Evolutionary conservation across 2,329 filamentous ascomycete species (phyloP).

Genomic region (Cercospora sp.): DNA sequence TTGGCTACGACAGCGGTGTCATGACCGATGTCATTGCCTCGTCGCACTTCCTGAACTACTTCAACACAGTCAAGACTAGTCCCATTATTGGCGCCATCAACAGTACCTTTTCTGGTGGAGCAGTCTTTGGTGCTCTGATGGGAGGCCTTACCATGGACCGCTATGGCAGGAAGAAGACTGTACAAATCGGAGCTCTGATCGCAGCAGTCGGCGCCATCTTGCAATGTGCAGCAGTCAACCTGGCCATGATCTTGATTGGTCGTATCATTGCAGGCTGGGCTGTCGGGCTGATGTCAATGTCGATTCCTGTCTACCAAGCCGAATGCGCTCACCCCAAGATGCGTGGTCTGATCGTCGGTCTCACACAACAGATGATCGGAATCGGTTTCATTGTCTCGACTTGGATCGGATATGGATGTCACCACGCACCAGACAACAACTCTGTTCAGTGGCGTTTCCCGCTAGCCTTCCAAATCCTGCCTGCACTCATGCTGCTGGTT

Average conservation of each 20-base stretch:
- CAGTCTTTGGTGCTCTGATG: constrained; percentile 57
- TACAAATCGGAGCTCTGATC: constrained; percentile 61
- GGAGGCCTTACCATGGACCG: constrained; percentile 61
- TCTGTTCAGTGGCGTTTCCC: constrained; percentile 45
- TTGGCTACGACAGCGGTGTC: constrained; percentile 48
- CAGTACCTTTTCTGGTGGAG: constrained; percentile 63
- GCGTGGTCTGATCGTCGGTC: constrained; percentile 59
- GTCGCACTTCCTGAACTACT: constrained; percentile 58
- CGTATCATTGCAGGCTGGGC: constrained; percentile 62
- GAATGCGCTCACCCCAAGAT: constrained; percentile 61
- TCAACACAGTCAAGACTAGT: constrained; percentile 54
- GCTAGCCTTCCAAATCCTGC: constrained; percentile 50
- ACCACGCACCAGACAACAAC: constrained; percentile 42
- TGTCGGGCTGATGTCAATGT: constrained; percentile 60
- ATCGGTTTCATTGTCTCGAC: constrained; percentile 60
- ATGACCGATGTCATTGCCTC: constrained; percentile 58
- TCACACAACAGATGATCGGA: constrained; percentile 60
- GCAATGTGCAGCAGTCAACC: constrained; percentile 58
- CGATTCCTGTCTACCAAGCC: constrained; percentile 64
- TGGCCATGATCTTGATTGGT: constrained; percentile 59
- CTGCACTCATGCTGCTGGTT: constrained; percentile 46
- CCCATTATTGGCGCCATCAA: constrained; percentile 63
- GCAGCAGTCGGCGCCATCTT: constrained; percentile 60
- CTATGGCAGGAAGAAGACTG: constrained; percentile 60
- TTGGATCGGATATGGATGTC: constrained; percentile 53